Evolutionary conservation across 306 rosid species (phyloP), one percentile per base, ranked within the genome.

Genomic region (Fagus sylvatica): DNA sequence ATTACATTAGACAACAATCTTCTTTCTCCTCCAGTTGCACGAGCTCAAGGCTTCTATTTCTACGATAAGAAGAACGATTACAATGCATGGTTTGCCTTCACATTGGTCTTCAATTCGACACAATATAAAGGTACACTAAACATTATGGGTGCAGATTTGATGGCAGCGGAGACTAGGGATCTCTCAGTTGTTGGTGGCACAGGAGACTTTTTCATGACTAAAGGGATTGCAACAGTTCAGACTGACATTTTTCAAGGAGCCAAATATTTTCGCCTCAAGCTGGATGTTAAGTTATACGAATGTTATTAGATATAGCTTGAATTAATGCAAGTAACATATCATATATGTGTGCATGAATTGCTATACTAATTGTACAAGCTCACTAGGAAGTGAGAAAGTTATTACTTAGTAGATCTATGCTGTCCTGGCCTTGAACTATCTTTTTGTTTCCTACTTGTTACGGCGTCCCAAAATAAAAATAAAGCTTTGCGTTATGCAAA

Each of bases 131-230:
- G 90, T 5, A 84, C 89, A 15, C 32, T 84, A 3, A 89, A 80
- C 53, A 82, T 89, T 6, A 85, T 85, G 88, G 93, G 90, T 46
- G 89, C 90, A 17, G 88, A 89, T 57, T 15, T 79, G 51, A 80
- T 81, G 84, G 55, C 34, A 0, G 74, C 72, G 4, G 60, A 84
- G 72, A 86, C 88, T 4, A 81, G 92, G 72, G 89, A 88, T 76
- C 80, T 83, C 19, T 85, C 87, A 1, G 89, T 85, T n/a, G 87
- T 85, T 30, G 91, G 91, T 43, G 91, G 91, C 17, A 85, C 85
- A 0, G 89, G 89, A 62, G 91, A 88, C n/a, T 85, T 85, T 75
- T 86, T 88, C 85, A 74, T 88, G 85, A 75, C 85, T 30, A 74
- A 86, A 72, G 90, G 90, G 53, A 76, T 84, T 69, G 88, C 66